Base-by-base conservation (phyloP, 768 basidiomycete genomes). In the Pleurotus platypus region DNA sequence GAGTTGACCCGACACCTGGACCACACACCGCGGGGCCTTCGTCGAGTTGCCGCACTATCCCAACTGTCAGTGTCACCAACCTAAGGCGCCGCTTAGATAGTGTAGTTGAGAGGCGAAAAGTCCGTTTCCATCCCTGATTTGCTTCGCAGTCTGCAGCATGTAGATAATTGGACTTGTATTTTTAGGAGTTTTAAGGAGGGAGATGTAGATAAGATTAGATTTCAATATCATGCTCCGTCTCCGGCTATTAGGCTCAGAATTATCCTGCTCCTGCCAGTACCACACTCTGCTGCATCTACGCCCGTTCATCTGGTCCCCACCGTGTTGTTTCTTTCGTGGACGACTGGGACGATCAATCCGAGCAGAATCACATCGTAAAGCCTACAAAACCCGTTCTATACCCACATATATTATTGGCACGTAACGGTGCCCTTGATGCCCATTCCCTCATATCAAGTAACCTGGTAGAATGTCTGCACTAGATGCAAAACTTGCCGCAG, bases 401-500 rank as follows among this genome's bases (percentile, higher is more conserved):
- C 56, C 61, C 46, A 26, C 57, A 22, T 40, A 35, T 35, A 16
- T 39, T 58, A 40, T 54, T 20, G 37, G 37, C 30, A 27, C 18
- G 47, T 38, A n/a, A 20, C 38, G 20, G 22, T 20, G 20, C 40
- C 54, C 55, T 38, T 5, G 46, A 16, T 59, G 60, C 46, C 61
- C 65, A 20, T 64, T 22, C 20, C 51, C 51, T 54, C 37, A n/a
- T 37, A 38, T 42, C 51, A 54, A 42, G 11, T 35, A 15, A 50
- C 51, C 51, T 42, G 30, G 30, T 35, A 54, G 37, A 20, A 58
- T 61, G 60, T 50, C 62, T 16, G 55, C 70, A 12, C 64, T 80
- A 22, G 66, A 67, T 46, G 62, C 59, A 6, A 72, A 74, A 58
- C 64, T 93, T 30, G 55, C 64, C 12, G 71, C 78, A 6, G 82